Evolutionary conservation across 192 early-diverging fungal genomes (phyloP).

Genomic region (Piromyces sp.): DNA sequence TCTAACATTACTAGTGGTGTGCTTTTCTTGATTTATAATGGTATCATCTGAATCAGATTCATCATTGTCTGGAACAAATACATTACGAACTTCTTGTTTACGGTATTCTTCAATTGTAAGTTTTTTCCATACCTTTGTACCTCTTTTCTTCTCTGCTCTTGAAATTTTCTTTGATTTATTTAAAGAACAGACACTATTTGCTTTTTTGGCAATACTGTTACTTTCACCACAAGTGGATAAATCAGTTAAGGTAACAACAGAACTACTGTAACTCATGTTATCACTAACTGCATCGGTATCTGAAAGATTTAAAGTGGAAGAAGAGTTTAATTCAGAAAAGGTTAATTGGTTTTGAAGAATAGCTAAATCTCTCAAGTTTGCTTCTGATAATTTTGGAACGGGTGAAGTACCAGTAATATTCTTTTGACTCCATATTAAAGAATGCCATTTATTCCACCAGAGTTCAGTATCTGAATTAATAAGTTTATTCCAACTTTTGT

Average conservation of each 20-base stretch:
- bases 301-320: background rate
- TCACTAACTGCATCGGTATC: background rate
- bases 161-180: background rate
- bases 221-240: background rate
- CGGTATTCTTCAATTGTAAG: background rate
- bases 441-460: background rate
- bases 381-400: background rate
- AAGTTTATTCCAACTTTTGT: background rate
- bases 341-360: background rate
- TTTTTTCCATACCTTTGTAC: background rate
- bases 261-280: background rate
- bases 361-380: background rate
- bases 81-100: background rate
- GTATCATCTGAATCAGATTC: background rate
- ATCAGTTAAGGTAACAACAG: background rate
- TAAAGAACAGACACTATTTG: background rate
- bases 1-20: background rate
- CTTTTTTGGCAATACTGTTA: background rate
- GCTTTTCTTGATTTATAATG: background rate
- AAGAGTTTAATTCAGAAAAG: background rate
- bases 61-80: background rate
- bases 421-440: background rate
- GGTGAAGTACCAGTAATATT: background rate
- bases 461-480: background rate
- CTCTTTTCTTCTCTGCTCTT: background rate